Evolutionary conservation across 768 basidiomycete species (phyloP).

Genomic region (Flagelloscypha sp.): DNA sequence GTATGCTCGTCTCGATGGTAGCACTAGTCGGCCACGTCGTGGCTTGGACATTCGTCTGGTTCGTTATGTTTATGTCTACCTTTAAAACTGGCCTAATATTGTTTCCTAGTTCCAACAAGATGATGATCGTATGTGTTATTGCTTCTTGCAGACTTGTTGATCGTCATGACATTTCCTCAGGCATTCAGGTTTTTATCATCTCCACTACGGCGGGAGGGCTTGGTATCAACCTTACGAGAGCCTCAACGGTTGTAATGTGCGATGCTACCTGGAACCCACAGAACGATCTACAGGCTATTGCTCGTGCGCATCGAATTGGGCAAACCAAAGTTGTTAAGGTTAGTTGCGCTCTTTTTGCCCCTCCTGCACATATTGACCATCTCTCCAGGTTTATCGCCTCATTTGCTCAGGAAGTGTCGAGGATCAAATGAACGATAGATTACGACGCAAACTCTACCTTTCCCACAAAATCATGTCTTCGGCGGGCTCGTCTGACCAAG

Average conservation of each 20-base stretch:
- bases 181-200: conserved; percentile 60
- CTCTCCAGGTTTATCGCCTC: conserved; percentile 52
- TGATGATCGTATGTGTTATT: conserved; percentile 36
- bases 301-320: conserved; percentile 75
- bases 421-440: conserved; percentile 62
- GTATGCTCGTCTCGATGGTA: conserved; percentile 56
- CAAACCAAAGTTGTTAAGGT: conserved; percentile 67
- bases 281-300: conserved; percentile 82
- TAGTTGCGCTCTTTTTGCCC: conserved; percentile 1
- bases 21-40: conserved; percentile 43
- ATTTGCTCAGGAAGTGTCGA: conserved; percentile 66
- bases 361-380: neutral
- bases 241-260: conserved; percentile 73
- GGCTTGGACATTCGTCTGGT: conserved; percentile 51
- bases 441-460: conserved; percentile 63
- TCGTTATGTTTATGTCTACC: conserved; percentile 9
- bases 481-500: conserved; percentile 17
- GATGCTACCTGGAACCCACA: conserved; percentile 67
- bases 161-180: conserved; percentile 16
- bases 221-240: conserved; percentile 78
- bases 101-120: conserved; percentile 47
- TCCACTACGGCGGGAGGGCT: conserved; percentile 69
- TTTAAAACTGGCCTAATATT: neutral
- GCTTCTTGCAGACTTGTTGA: conserved; percentile 5
- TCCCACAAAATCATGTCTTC: conserved; percentile 55